Base-by-base conservation (phyloP, 1,139 yeast species). In the Taphrina flavorubra region DNA sequence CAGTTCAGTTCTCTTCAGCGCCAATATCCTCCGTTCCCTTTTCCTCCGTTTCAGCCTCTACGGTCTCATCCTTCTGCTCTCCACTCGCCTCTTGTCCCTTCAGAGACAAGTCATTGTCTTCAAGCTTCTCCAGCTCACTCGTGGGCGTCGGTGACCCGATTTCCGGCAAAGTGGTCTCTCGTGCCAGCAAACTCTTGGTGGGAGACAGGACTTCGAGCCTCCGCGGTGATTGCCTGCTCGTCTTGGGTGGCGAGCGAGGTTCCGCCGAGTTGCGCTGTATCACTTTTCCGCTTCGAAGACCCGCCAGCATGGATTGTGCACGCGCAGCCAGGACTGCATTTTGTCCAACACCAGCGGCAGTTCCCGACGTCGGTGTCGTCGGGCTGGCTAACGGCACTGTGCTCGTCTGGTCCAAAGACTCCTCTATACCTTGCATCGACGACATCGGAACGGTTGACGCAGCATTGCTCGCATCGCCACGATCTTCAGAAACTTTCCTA, bases 271-370 rank as follows among this genome's bases (percentile, higher is more conserved):
- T 42, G 4, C 56, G 49, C 37, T 49, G 53, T 6, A 69, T 56
- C 40, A 68, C 65, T 20, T 68, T 68, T 16, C 70, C 70, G 34
- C 68, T 65, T 13, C 70, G 61, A 31, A 69, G 51, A 11, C 70
- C 70, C 13, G 65, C 70, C 25, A 69, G 68, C 70, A 69, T 69
- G 20, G 64, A 58, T 37, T 69, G 70, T n/a, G 70, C 70, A 36
- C 67, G 55, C 18, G 69, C 68, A 20, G 70, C 70, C 46, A 69
- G 64, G 37, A 63, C 53, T 2, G 67, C 67, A 58, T 68, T 65
- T 36, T 49, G 31, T 16, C 53, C 53, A 2, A 34, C 53, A n/a
- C 31, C 53, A 8, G n/a, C 36, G 4, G n/a, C 36, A 18, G 53
- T 7, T 40, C 44, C 62, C n/a, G 57, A 61, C 6, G 68, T 51